A percentile compares a stretch with the other conserved stretches of the same genome.
phyloP scores from a whole-genome alignment of 208 protist genomes.

The Leishmania lainsoni region DNA sequence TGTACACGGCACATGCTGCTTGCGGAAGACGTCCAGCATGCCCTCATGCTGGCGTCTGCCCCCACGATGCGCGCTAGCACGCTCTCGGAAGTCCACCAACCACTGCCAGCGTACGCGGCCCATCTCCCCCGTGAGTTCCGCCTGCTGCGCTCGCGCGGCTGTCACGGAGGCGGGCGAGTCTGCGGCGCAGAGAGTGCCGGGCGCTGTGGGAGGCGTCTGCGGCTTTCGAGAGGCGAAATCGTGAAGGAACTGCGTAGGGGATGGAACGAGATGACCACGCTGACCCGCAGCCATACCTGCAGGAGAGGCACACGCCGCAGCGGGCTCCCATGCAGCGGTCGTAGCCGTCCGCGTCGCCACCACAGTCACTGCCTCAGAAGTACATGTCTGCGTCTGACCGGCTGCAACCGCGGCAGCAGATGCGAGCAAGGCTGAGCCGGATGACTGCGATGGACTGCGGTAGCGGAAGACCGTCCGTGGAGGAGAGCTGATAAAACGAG shows the following conservation, averaged over 20 bases:
- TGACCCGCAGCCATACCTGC: not conserved
- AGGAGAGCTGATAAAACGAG: conserved; percentile 21
- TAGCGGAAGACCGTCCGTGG: conserved; percentile 47
- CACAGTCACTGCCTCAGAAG: not conserved
- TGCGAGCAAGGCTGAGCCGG: not conserved
- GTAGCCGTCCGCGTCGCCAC: not conserved
- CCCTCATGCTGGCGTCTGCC: conserved; percentile 34
- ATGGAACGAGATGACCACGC: conserved; percentile 21
- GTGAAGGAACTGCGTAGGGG: conserved; percentile 32
- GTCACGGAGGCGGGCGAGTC: not conserved
- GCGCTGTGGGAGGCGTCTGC: not conserved
- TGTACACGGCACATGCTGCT: conserved; percentile 40
- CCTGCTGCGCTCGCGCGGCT: conserved; percentile 8
- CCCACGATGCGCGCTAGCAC: conserved; percentile 32
- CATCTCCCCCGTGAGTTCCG: conserved; percentile 14
- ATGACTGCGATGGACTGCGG: conserved; percentile 17
- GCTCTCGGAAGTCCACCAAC: conserved; percentile 80
- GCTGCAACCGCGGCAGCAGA: conserved; percentile 4
- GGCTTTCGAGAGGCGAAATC: conserved; percentile 8
- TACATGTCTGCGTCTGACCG: not conserved
- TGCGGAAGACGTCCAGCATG: conserved; percentile 43
- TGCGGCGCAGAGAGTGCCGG: not conserved
- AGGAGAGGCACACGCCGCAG: not conserved
- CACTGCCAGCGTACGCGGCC: conserved; percentile 41
- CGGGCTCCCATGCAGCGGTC: not conserved